Base-by-base conservation (phyloP, 371 early-diverging fungal genomes). In the Entomophthora muscae region DNA sequence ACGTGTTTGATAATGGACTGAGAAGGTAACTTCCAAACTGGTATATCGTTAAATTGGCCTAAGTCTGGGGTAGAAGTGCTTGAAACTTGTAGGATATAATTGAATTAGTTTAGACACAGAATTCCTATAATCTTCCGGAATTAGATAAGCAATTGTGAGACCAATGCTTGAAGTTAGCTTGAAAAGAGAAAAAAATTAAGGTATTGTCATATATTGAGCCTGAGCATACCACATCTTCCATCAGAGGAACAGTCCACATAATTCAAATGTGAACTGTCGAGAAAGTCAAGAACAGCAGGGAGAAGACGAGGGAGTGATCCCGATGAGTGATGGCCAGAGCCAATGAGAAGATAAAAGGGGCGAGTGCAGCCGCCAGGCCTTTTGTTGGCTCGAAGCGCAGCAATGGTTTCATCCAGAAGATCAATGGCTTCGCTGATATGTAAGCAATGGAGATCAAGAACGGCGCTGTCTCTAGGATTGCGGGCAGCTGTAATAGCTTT, bases 361-460 rank as follows among this genome's bases (percentile, higher is more conserved):
- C 76, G 76, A 0, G 68, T 63, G 31, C 72, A 75, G 21, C 27
- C 42, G 21, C 30, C n/a, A 12, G 28, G 22, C 56, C 22, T 27
- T 65, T 61, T 66, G 68, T 76, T 64, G 13, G 65, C 69, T 59
- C 71, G 69, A n/a, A 77, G 63, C n/a, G 67, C 68, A n/a, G 70
- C 63, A 56, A 80, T 68, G 61, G 77, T 71, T 64, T 76, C 72
- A 30, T 79, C 74, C 57, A 80, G 52, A 52, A 80, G 73, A 31
- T 67, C 71, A 27, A 80, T 52, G 0, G 79, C 77, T 63, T 82
- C 83, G 32, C 79, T 78, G 51, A 77, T 74, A 69, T 80, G 80
- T 24, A 82, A 68, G 1, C 83, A 80, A 70, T 82, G 83, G 2
- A 82, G 68, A 70, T 82, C 83, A 58, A 82, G 71, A 73, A 76